Evolutionary conservation across 2,329 filamentous ascomycete species (phyloP).

Genomic region (Xylariales sp.): DNA sequence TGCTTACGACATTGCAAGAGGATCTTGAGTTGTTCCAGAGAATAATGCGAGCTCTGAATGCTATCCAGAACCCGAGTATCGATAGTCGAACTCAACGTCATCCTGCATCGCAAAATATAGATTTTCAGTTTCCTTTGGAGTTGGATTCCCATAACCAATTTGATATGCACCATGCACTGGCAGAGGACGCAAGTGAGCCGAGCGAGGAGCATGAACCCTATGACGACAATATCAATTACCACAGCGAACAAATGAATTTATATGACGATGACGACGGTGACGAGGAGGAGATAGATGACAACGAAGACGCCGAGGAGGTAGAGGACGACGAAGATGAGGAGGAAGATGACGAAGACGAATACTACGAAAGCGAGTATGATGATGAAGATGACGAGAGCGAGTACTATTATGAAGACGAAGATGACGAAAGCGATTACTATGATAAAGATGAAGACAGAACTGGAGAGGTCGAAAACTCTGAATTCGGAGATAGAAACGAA

Average conservation of each 20-base stretch:
- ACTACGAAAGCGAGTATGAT: not conserved
- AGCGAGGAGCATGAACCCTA: no score
- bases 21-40: conserved; percentile 1
- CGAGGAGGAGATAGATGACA: not conserved
- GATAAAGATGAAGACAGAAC: no score
- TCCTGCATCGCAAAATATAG: not conserved
- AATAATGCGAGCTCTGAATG: not conserved
- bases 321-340: conserved; percentile 1
- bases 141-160: not conserved
- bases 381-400: not conserved
- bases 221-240: no score
- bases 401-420: not conserved
- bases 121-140: not conserved
- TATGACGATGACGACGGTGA: not conserved
- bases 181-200: no score
- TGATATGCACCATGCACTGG: not conserved
- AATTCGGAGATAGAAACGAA: not conserved
- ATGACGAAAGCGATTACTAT: no score
- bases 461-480: no score
- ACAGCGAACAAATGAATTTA: not conserved
- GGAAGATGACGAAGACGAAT: not conserved
- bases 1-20: not conserved
- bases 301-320: not conserved
- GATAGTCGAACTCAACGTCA: not conserved
- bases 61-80: not conserved